A percentile compares a stretch with the other conserved stretches of the same genome.
Conservation (phyloP, 257 asterid species). For the Jasminum sambac region DNA sequence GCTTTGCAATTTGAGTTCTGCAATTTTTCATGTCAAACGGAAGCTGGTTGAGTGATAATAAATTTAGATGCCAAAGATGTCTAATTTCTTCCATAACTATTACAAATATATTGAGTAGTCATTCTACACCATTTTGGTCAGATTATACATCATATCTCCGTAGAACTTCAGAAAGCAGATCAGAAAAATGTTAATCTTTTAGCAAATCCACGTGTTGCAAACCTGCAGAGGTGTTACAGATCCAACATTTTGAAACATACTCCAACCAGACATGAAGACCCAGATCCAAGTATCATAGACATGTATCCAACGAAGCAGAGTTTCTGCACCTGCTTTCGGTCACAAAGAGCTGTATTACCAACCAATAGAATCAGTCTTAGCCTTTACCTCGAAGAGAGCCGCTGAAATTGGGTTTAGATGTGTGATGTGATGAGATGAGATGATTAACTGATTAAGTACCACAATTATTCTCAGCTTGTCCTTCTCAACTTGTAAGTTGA, state of each 20-base stretch:
- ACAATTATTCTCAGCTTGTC: constrained; percentile 13
- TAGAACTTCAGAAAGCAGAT: not conserved
- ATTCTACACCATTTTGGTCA: not conserved
- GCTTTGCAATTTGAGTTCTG: not conserved
- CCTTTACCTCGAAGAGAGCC: not conserved
- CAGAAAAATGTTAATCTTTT: not conserved
- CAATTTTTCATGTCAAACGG: too few relatives aligned
- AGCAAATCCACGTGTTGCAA: not conserved
- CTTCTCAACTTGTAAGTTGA: constrained; percentile 13
- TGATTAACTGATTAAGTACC: constrained; percentile 17
- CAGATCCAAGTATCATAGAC: not conserved
- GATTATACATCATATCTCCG: not conserved
- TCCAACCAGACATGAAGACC: not conserved
- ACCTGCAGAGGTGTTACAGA: not conserved
- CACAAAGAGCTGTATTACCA: constrained; percentile 10
- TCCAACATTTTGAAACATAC: not conserved
- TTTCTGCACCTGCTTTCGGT: constrained; percentile 8
- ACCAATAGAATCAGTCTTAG: not conserved
- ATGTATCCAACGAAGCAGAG: not conserved
- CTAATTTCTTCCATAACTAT: too few relatives aligned
- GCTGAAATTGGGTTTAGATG: not conserved
- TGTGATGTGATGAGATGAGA: constrained; percentile 13
- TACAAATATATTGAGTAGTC: too few relatives aligned
- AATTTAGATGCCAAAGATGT: too few relatives aligned
- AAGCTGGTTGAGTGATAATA: too few relatives aligned